Percentiles rank a stretch among this genome's conserved stretches.
Evolutionary conservation across 139 green algal genomes (phyloP).

Genomic region (Haematococcus sp.): DNA sequence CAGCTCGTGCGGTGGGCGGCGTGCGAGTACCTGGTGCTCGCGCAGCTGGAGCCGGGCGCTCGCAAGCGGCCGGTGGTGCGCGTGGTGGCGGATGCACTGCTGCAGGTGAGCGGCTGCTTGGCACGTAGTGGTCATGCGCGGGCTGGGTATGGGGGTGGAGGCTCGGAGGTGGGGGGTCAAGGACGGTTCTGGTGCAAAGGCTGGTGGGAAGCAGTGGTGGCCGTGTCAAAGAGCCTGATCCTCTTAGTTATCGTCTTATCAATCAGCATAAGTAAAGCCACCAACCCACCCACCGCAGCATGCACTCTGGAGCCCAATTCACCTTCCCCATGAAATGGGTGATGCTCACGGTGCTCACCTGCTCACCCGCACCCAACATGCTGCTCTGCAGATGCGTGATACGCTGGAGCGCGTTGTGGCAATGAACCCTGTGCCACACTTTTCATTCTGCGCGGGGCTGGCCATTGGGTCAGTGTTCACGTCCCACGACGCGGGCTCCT

Average conservation of each 20-base stretch:
- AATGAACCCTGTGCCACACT: constrained; percentile 29
- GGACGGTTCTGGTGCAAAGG: too few species aligned
- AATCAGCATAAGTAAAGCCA: too few species aligned
- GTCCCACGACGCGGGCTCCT: constrained; percentile 27
- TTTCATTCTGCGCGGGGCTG: constrained; percentile 19
- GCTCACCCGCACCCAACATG: neutral
- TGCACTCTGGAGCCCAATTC: too few species aligned
- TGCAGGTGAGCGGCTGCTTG: constrained; percentile 21
- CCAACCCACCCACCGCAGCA: too few species aligned
- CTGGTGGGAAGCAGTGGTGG: too few species aligned
- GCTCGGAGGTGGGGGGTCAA: too few species aligned
- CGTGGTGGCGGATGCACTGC: constrained; percentile 25
- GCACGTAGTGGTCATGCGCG: too few species aligned
- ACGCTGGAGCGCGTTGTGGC: constrained; percentile 7
- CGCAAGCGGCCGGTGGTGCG: constrained; percentile 18
- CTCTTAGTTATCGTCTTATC: too few species aligned
- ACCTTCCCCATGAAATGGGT: too few species aligned
- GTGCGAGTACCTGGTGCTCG: constrained; percentile 22
- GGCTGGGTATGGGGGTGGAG: too few species aligned
- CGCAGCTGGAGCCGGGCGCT: constrained; percentile 7
- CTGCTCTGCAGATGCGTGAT: neutral
- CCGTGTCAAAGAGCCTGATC: too few species aligned
- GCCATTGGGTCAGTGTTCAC: constrained; percentile 32
- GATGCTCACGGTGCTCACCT: neutral
- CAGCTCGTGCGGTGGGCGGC: constrained; percentile 25